These are phyloP conservation scores for Polytolypa hystricis DNA, from an alignment of 2,329 filamentous ascomycete genomes.

Conservation along the genomic window DNA sequence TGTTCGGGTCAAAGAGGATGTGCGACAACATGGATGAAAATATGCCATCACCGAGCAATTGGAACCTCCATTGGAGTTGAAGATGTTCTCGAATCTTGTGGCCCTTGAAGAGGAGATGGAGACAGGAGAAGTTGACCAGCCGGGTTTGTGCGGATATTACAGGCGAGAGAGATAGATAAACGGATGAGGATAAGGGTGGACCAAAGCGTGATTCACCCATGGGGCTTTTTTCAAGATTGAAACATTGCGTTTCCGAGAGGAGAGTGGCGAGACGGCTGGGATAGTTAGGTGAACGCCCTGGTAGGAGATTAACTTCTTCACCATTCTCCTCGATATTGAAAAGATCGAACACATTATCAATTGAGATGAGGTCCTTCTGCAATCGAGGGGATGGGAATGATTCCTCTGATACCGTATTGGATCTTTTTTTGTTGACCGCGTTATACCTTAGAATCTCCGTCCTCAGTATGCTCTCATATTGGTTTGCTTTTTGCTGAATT, in stretches of 20 bases:
- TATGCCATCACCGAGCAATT: constrained; percentile 72
- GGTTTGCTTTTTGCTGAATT: constrained; percentile 49
- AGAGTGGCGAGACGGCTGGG: constrained; percentile 19
- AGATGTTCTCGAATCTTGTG: constrained; percentile 65
- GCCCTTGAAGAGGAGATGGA: constrained; percentile 63
- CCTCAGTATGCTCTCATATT: constrained; percentile 28
- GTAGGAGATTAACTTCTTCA: constrained; percentile 4
- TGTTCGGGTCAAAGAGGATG: constrained; percentile 72
- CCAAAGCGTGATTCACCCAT: constrained; percentile 19
- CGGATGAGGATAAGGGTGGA: constrained; percentile 40
- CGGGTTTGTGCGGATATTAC: constrained; percentile 63
- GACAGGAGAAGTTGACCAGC: constrained; percentile 64
- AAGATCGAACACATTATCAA: constrained; percentile 21
- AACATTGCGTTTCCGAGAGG: constrained; percentile 16
- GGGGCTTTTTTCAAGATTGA: constrained; percentile 11
- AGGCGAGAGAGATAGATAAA: constrained; percentile 61
- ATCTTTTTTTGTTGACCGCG: constrained; percentile 17
- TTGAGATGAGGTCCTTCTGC: background rate
- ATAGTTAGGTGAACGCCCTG: constrained; percentile 8
- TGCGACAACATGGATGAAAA: constrained; percentile 72
- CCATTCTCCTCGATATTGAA: constrained; percentile 25
- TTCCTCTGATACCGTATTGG: background rate
- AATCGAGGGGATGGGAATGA: background rate
- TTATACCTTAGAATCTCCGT: constrained; percentile 30
- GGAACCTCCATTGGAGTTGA: constrained; percentile 63